Base-by-base conservation (phyloP, 1,139 yeast species). In the Keqinozyma sinolaborantium region DNA sequence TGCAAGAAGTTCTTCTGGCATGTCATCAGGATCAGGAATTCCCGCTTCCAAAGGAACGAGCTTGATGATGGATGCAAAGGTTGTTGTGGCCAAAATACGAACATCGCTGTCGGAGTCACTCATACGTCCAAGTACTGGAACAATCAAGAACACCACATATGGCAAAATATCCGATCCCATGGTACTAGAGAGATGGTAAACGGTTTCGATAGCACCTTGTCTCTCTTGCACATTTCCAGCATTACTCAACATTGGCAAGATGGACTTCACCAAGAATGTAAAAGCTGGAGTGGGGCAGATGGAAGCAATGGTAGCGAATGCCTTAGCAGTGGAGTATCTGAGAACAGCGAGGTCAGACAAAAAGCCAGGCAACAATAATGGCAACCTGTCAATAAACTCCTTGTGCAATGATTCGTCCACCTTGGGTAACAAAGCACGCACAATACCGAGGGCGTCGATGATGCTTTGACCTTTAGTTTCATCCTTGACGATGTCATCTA, bases 1-100 rank as follows among this genome's bases (percentile, higher is more conserved):
- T 47, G 72, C 84, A 38, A 92, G 67, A 33, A 94, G 69, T 32
- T 84, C 90, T 37, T 71, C 70, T 1, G 98, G 95, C 82, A 94
- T 79, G 40, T 90, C 95, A 34, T 79, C 83, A 2, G 98, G 98
- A 57, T 92, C 97, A 2, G 95, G 92, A 29, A 94, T 90, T 50
- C 98, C 98, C 5, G 95, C 95, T 61, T 94, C 99, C 39, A 94
- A 71, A 4, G 99, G 99, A 14, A 92, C 97, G 40, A 94, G 67
- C 53, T 92, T 94, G 47, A 94, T 92, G 39, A 94, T 87, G 0
- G 95, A 82, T 0, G 99, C 99, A 72, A 94, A 94, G 0, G 98
- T 87, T 0, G 97, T 87, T 0, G 98, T 90, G 0, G 98, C 95
- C 34, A 94, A 62, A 14, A 84, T 72, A 48, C 99, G 77, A n/a